These are phyloP conservation scores for Arthromyces matolae DNA, from an alignment of 768 basidiomycete genomes.

Conservation along the genomic window DNA sequence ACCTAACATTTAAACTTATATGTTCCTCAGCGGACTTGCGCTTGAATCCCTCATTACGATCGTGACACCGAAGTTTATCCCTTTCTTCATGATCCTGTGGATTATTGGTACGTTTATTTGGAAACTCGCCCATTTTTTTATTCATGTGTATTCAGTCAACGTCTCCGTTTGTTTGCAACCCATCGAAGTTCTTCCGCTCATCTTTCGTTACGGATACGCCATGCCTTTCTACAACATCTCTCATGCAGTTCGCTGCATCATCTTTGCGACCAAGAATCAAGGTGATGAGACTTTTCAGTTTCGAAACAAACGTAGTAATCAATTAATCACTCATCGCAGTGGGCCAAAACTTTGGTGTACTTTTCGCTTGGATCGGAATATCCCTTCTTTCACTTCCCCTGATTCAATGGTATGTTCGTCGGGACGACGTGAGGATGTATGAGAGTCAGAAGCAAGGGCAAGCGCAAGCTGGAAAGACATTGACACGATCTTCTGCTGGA, in stretches of 20 bases:
- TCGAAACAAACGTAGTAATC: not conserved
- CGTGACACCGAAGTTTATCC: slow-evolving; percentile 51
- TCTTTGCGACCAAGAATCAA: slow-evolving; percentile 59
- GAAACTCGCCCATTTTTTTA: not conserved
- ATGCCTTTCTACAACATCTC: slow-evolving; percentile 73
- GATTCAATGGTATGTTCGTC: slow-evolving; percentile 41
- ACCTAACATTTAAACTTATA: not conserved
- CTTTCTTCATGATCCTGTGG: slow-evolving; percentile 66
- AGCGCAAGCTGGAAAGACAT: not conserved
- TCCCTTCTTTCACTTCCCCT: slow-evolving; percentile 52
- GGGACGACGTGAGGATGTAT: slow-evolving; percentile 14
- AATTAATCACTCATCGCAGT: slow-evolving; percentile 32
- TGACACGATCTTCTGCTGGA: no score
- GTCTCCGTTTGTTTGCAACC: slow-evolving; percentile 60
- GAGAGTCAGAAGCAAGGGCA: not conserved
- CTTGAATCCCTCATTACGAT: slow-evolving; percentile 60
- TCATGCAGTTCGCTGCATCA: slow-evolving; percentile 51
- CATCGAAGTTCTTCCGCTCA: slow-evolving; percentile 49
- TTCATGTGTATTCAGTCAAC: slow-evolving; percentile 37
- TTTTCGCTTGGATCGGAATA: slow-evolving; percentile 51
- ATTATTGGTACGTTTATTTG: slow-evolving; percentile 49
- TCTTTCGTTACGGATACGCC: slow-evolving; percentile 67
- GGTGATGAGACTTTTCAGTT: not conserved
- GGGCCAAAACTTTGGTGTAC: slow-evolving; percentile 58
- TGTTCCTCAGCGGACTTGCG: slow-evolving; percentile 48